Evolutionary conservation across 495 filamentous ascomycete genomes (phyloP).

Genomic region (Copromyces sp.): DNA sequence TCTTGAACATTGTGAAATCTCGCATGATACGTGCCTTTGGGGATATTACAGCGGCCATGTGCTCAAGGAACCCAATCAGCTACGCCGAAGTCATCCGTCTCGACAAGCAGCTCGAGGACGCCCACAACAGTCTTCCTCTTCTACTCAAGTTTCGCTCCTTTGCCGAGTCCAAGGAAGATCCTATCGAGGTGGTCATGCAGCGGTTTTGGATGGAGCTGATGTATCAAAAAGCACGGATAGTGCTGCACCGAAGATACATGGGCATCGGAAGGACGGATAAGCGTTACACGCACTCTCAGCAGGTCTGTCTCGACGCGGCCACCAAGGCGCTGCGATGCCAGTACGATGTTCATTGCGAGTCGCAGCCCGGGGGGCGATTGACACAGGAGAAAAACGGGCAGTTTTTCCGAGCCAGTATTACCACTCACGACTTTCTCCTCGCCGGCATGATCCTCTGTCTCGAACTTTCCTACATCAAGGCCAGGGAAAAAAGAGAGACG

Average conservation of each 20-base stretch:
- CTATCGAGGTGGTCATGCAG: slow-evolving; percentile 23
- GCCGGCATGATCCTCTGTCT: slow-evolving; percentile 33
- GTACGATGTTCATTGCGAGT: slow-evolving; percentile 24
- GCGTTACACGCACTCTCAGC: slow-evolving; percentile 25
- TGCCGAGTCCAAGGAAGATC: slow-evolving; percentile 16
- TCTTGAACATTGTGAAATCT: slow-evolving; percentile 18
- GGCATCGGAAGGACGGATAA: slow-evolving; percentile 19
- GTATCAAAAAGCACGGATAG: slow-evolving; percentile 20
- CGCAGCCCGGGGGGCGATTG: slow-evolving; percentile 24
- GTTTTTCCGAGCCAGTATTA: slow-evolving; percentile 25
- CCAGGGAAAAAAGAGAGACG: slow-evolving; percentile 7
- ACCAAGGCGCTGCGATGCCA: slow-evolving; percentile 28
- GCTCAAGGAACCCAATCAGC: slow-evolving; percentile 11
- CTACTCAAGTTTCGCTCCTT: slow-evolving; percentile 11
- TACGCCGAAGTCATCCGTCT: slow-evolving; percentile 24
- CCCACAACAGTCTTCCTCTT: slow-evolving; percentile 13
- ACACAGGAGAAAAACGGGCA: slow-evolving; percentile 11
- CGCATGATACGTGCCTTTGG: slow-evolving; percentile 16
- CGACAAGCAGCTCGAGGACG: slow-evolving; percentile 21
- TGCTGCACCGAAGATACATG: slow-evolving; percentile 26
- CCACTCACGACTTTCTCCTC: slow-evolving; percentile 26
- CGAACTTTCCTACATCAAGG: slow-evolving; percentile 16
- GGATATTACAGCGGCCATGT: slow-evolving; percentile 15
- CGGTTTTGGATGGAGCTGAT: slow-evolving; percentile 23
- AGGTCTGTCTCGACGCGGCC: slow-evolving; percentile 25